phyloP scores from a whole-genome alignment of 2,329 filamentous ascomycete species.

The Phoma sp. region DNA sequence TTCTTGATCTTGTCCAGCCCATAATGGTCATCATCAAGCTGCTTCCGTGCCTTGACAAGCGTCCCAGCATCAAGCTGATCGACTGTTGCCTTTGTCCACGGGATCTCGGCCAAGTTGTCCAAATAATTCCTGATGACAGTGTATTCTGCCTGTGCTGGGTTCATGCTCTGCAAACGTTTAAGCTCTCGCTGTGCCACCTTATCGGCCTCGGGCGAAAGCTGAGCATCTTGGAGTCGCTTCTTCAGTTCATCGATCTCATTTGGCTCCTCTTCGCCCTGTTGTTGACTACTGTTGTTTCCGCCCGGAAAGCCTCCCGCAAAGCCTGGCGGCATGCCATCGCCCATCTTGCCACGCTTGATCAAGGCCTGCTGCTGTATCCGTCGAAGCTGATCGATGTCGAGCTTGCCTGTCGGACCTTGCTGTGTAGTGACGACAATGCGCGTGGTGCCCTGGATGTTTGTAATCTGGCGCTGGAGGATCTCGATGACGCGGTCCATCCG shows the following conservation, averaged over 20 bases:
- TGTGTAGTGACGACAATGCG: slow-evolving; percentile 80
- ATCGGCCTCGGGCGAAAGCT: slow-evolving; percentile 80
- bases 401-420: slow-evolving; percentile 54
- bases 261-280: slow-evolving; percentile 73
- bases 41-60: slow-evolving; percentile 77
- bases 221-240: slow-evolving; percentile 82
- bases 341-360: slow-evolving; percentile 42
- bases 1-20: slow-evolving; percentile 98
- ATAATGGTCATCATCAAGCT: slow-evolving; percentile 95
- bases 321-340: slow-evolving; percentile 42
- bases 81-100: slow-evolving; percentile 84
- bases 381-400: slow-evolving; percentile 54
- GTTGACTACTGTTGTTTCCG: slow-evolving; percentile 42
- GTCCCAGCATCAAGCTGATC: slow-evolving; percentile 86
- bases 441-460: slow-evolving; percentile 83
- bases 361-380: slow-evolving; percentile 52
- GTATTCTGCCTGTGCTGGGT: slow-evolving; percentile 93
- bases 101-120: slow-evolving; percentile 91
- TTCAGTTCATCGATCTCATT: slow-evolving; percentile 92
- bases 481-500: slow-evolving; percentile 83
- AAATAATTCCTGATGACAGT: slow-evolving; percentile 92
- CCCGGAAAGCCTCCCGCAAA: slow-evolving; percentile 53
- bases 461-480: slow-evolving; percentile 80
- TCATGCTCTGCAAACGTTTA: slow-evolving; percentile 90
- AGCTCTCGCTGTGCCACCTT: slow-evolving; percentile 93